Conservation (phyloP, 2,329 filamentous ascomycete genomes). For the Teratosphaeria destructans region DNA sequence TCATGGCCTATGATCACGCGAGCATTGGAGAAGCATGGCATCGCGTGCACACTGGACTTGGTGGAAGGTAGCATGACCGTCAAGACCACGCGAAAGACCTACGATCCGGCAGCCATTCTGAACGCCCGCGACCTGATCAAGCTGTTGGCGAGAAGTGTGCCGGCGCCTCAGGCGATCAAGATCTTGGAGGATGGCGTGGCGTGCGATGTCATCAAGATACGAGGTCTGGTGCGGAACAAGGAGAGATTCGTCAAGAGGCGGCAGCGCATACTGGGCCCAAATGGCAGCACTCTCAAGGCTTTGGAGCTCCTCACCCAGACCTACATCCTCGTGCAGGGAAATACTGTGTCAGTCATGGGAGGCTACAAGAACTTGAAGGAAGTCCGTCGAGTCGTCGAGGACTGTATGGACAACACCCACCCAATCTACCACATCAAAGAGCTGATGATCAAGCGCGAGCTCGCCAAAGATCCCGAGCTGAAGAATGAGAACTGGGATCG, state of each 20-base stretch:
- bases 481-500: conserved; percentile 88
- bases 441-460: conserved; percentile 85
- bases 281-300: conserved; percentile 86
- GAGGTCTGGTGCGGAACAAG: conserved; percentile 82
- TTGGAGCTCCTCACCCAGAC: conserved; percentile 83
- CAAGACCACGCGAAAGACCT: conserved; percentile 85
- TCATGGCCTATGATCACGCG: conserved; percentile 87
- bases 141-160: conserved; percentile 79
- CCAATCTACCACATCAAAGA: conserved; percentile 90
- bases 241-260: conserved; percentile 91
- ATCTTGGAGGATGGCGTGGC: conserved; percentile 87
- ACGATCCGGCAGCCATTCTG: conserved; percentile 82
- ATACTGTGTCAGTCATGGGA: conserved; percentile 88
- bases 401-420: conserved; percentile 93
- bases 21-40: conserved; percentile 73
- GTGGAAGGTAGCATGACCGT: conserved; percentile 96
- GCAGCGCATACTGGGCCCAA: conserved; percentile 83
- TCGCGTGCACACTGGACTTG: conserved; percentile 85
- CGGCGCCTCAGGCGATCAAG: conserved; percentile 83
- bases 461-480: conserved; percentile 79
- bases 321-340: conserved; percentile 92
- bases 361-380: conserved; percentile 90
- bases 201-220: conserved; percentile 93
- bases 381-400: conserved; percentile 76
- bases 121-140: conserved; percentile 94